Conservation (phyloP, 2,329 filamentous ascomycete species). For the Cladosporium oxysporum region DNA sequence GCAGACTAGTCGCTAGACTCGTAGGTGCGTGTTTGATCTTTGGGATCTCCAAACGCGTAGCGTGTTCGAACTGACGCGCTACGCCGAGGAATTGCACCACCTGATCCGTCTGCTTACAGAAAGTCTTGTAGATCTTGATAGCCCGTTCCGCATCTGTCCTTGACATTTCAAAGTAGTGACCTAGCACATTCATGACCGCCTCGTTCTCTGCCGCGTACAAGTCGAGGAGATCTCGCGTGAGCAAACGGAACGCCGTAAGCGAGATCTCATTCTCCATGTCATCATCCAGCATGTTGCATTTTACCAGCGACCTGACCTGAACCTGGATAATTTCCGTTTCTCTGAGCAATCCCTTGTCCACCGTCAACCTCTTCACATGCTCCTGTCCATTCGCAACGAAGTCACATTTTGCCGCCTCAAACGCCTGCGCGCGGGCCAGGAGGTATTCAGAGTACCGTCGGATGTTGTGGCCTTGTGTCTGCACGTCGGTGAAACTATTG, state of each 20-base stretch:
- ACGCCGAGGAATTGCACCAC: conserved; percentile 88
- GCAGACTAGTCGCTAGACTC: conserved; percentile 81
- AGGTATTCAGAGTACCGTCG: conserved; percentile 88
- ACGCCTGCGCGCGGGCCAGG: conserved; percentile 77
- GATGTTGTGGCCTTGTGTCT: conserved; percentile 94
- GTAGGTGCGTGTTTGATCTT: conserved; percentile 97
- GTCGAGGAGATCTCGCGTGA: conserved; percentile 85
- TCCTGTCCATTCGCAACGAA: conserved; percentile 83
- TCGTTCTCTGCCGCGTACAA: conserved; percentile 96
- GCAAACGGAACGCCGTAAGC: conserved; percentile 84
- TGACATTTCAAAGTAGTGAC: conserved; percentile 98
- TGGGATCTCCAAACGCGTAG: conserved; percentile 89
- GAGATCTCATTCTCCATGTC: conserved; percentile 97
- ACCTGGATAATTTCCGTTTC: conserved; percentile 90
- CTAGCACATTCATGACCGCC: conserved; percentile 93
- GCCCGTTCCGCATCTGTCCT: conserved; percentile 89
- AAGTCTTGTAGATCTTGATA: conserved; percentile 87
- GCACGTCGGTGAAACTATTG: conserved; percentile 89
- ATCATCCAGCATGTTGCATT: conserved; percentile 85
- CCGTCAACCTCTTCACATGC: conserved; percentile 77
- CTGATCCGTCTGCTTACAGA: conserved; percentile 86
- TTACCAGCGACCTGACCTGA: conserved; percentile 80
- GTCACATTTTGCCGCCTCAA: conserved; percentile 80
- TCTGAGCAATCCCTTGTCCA: conserved; percentile 88
- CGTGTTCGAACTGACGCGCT: conserved; percentile 86